phyloP scores from a whole-genome alignment of 495 filamentous ascomycete genomes.

The Filosporella fistucella region DNA sequence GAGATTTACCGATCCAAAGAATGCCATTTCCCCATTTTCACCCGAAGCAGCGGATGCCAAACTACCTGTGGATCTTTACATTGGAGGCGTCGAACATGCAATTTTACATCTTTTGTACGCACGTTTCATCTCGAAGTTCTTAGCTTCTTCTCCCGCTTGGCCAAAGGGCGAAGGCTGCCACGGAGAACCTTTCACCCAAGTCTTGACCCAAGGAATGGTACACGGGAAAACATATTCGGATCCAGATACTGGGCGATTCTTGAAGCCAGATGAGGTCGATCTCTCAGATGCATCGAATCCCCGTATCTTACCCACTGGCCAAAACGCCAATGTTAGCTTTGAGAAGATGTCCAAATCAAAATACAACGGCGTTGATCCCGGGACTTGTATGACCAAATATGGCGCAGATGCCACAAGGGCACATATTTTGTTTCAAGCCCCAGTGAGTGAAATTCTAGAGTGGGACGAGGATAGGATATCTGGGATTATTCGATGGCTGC shows the following conservation, averaged over 20 bases:
- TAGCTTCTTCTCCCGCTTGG: conserved; percentile 52
- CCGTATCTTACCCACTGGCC: conserved; percentile 52
- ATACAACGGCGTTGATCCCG: conserved; percentile 87
- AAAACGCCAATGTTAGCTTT: conserved; percentile 56
- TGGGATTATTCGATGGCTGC: conserved; percentile 76
- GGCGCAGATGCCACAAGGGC: conserved; percentile 82
- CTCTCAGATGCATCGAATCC: conserved; percentile 50
- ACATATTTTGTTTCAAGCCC: conserved; percentile 83
- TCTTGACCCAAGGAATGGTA: conserved; percentile 90
- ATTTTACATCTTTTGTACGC: conserved; percentile 90
- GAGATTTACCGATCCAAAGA: conserved; percentile 68
- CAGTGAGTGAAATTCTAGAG: conserved; percentile 74
- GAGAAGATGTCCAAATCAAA: conserved; percentile 99
- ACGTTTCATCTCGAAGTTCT: conserved; percentile 85
- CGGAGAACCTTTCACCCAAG: conserved; percentile 71
- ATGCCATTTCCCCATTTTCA: conserved; percentile 56
- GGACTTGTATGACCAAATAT: conserved; percentile 60
- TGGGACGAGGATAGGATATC: conserved; percentile 85
- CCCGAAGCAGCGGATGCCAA: conserved; percentile 44
- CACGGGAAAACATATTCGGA: conserved; percentile 81
- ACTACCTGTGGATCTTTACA: conserved; percentile 77
- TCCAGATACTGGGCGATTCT: conserved; percentile 68
- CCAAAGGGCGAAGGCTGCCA: conserved; percentile 34
- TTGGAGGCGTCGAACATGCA: conserved; percentile 86
- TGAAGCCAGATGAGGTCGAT: conserved; percentile 74